Evolutionary conservation across 805 yeast species (phyloP), one percentile per base, ranked within the genome.

Genomic region (Wickerhamiella azyma): DNA sequence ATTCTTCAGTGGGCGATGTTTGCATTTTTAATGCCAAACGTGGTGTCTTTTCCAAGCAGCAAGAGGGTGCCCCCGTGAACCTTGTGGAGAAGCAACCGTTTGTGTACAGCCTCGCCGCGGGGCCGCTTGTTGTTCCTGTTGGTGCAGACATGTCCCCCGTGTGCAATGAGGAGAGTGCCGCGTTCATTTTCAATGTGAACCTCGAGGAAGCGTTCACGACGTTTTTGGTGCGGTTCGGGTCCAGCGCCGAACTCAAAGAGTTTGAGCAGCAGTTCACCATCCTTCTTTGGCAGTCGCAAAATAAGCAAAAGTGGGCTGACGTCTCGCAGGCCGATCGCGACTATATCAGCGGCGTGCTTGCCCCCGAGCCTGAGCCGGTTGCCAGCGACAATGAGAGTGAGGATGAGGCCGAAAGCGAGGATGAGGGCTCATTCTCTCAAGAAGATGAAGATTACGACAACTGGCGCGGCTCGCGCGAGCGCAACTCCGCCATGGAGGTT

Each of bases 111-210:
- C 58, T 85, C 30, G 71, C 72, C 9, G 62, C 79, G 3, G 45
- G 40, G 3, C 16, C 33, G 10, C 36, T 42, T 10, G 40, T 24
- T 6, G 33, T 36, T 35, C 35, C 58, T 3, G 59, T 81, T 18
- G 58, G 66, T 9, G 68, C 74, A 10, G 68, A 70, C 26, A 64
- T 85, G 62, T 77, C 73, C 55, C 85, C 92, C 1, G 68, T 72
- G n/a, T 79, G 83, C 58, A 76, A 79, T 56, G 70, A 67, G 50
- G 76, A 71, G 48, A 64, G 71, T 28, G 52, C 60, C 11, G 70
- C 83, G 1, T 81, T 85, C 53, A 71, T 81, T 11, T 85, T 84
- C 70, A 81, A 82, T 58, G 69, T 74, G 51, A 64, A 62, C 24
- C 53, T 63, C 4, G 69, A 60, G 5, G 59, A 61, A 2, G 54